These are phyloP conservation scores for Neurospora hispaniola DNA, from an alignment of 495 filamentous ascomycete genomes.

Conservation along the genomic window DNA sequence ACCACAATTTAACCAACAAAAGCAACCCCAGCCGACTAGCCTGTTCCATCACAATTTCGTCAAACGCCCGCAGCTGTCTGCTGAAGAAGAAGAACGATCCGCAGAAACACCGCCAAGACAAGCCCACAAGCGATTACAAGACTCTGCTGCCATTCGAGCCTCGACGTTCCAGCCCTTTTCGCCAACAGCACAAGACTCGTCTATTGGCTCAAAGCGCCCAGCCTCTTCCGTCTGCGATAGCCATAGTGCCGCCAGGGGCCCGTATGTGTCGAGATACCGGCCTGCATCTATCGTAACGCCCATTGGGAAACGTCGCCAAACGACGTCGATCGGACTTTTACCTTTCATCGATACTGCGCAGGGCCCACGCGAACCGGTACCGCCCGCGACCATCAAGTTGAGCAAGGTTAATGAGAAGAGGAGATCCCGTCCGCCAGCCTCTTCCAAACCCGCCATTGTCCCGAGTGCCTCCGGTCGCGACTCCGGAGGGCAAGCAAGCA, in stretches of 20 bases:
- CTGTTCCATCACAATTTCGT: slow-evolving; percentile 7
- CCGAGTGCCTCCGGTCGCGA: neutral
- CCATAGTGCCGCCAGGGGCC: slow-evolving; percentile 11
- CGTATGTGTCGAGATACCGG: slow-evolving; percentile 12
- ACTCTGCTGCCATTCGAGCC: slow-evolving; percentile 23
- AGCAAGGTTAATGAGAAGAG: slow-evolving; percentile 29
- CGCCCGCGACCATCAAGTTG: slow-evolving; percentile 24
- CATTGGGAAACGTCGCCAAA: slow-evolving; percentile 15
- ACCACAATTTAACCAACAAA: slow-evolving; percentile 8
- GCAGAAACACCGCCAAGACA: slow-evolving; percentile 18
- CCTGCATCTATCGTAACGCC: slow-evolving; percentile 16
- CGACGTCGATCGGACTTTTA: slow-evolving; percentile 7
- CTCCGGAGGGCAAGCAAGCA: slow-evolving; percentile 22
- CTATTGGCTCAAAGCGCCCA: slow-evolving; percentile 25
- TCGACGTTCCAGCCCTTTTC: slow-evolving; percentile 26
- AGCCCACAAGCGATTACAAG: neutral
- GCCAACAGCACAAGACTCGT: slow-evolving; percentile 10
- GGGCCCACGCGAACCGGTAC: slow-evolving; percentile 30
- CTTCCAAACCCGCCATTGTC: slow-evolving; percentile 18
- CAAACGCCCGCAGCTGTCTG: neutral
- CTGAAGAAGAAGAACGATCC: neutral
- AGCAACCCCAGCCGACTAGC: slow-evolving; percentile 7
- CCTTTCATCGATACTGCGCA: slow-evolving; percentile 9
- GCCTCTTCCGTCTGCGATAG: slow-evolving; percentile 28
- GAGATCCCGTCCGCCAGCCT: slow-evolving; percentile 32